These are phyloP conservation scores for Aureococcus anophagefferens DNA, from an alignment of 108 stramenopile genomes.

Conservation along the genomic window DNA sequence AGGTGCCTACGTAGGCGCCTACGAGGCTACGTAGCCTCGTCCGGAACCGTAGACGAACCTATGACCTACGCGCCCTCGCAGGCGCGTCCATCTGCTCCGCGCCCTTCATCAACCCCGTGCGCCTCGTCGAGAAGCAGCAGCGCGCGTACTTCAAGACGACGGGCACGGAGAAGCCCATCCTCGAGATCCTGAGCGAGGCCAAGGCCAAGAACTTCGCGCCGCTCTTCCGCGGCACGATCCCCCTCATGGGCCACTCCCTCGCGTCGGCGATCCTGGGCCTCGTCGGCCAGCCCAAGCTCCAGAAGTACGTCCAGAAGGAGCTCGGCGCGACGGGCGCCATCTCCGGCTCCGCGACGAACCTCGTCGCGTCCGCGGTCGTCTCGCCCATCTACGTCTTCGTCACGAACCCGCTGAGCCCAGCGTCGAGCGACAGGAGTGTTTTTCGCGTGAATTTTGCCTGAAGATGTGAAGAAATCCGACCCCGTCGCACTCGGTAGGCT, in stretches of 20 bases:
- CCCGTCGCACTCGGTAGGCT: no score
- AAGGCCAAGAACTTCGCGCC: conserved; percentile 70
- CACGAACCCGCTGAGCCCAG: conserved; percentile 70
- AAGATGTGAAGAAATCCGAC: no score
- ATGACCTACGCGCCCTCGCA: no score
- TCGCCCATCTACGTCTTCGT: conserved; percentile 79
- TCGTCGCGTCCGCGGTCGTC: conserved; percentile 67
- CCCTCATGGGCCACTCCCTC: conserved; percentile 79
- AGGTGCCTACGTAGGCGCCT: no score
- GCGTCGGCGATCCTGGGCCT: conserved; percentile 72
- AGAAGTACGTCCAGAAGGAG: conserved; percentile 76
- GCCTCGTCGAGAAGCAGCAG: conserved; percentile 91
- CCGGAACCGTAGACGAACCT: no score
- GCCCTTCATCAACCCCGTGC: conserved; percentile 82
- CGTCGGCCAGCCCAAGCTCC: conserved; percentile 77
- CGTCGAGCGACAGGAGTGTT: no score
- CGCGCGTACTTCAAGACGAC: conserved; percentile 76
- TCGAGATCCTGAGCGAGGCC: conserved; percentile 66
- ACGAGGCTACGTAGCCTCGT: no score
- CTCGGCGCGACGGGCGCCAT: conserved; percentile 50
- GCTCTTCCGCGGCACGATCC: conserved; percentile 78
- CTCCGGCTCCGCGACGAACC: conserved; percentile 55
- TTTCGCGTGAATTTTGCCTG: no score
- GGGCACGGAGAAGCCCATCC: conserved; percentile 67
- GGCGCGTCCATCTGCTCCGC: conserved; percentile 70